A percentile compares a stretch with the other conserved stretches of the same genome.
Conservation (phyloP, 2,329 filamentous ascomycete species). For the Hypoxylon sp. region DNA sequence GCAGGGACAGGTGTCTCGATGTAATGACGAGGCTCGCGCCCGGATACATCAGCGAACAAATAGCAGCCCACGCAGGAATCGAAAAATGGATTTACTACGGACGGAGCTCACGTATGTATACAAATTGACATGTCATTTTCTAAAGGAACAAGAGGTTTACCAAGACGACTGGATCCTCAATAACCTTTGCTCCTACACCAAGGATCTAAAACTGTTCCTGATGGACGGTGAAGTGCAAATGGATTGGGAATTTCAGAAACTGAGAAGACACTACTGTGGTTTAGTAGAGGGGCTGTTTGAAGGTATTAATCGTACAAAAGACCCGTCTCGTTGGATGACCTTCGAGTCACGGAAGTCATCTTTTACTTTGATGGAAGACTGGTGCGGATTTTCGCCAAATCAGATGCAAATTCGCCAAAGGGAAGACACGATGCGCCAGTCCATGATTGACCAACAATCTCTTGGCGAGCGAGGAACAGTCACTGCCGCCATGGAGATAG, state of each 20-base stretch:
- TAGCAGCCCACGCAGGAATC: slow-evolving; percentile 83
- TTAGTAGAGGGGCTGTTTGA: slow-evolving; percentile 94
- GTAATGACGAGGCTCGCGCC: slow-evolving; percentile 88
- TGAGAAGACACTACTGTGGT: slow-evolving; percentile 93
- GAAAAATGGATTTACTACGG: slow-evolving; percentile 85
- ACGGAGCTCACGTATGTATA: slow-evolving; percentile 98
- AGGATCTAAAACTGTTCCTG: slow-evolving; percentile 91
- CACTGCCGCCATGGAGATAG: slow-evolving; percentile 94
- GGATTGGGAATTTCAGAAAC: slow-evolving; percentile 92
- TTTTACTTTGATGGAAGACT: slow-evolving; percentile 97
- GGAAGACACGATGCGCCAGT: slow-evolving; percentile 89
- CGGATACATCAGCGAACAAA: slow-evolving; percentile 88
- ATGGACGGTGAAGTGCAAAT: slow-evolving; percentile 95
- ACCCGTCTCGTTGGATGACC: slow-evolving; percentile 93
- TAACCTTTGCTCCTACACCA: slow-evolving; percentile 89
- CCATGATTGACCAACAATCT: slow-evolving; percentile 82
- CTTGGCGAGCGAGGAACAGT: slow-evolving; percentile 80
- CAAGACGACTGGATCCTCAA: slow-evolving; percentile 90
- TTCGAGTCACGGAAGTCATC: slow-evolving; percentile 96
- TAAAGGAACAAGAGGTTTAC: slow-evolving; percentile 81
- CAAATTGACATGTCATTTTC: slow-evolving; percentile 89
- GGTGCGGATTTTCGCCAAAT: slow-evolving; percentile 97
- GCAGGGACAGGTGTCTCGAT: slow-evolving; percentile 85
- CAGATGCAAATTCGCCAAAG: slow-evolving; percentile 82
- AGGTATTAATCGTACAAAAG: slow-evolving; percentile 85